These are phyloP conservation scores for Saccharomyces kudriavzevii DNA, from an alignment of 805 yeast species.

Conservation along the genomic window DNA sequence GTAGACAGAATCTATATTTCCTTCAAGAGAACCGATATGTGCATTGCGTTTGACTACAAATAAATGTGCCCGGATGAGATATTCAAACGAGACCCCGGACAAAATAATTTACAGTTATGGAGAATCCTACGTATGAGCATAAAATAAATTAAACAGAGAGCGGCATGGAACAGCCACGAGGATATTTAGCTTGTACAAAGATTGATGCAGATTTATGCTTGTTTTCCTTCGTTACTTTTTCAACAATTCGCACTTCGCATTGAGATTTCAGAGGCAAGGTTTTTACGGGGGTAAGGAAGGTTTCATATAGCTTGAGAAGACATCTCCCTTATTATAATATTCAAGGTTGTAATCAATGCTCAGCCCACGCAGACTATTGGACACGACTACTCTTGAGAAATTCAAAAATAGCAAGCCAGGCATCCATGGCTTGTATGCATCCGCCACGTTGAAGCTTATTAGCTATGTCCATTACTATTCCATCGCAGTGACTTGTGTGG, in stretches of 20 bases:
- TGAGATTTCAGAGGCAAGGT: too few relatives aligned
- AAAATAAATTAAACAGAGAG: neutral
- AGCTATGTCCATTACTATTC: neutral
- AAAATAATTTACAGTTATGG: neutral
- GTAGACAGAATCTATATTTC: neutral
- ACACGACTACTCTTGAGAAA: neutral
- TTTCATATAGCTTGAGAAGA: neutral
- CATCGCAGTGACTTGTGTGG: neutral
- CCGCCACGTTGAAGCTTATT: neutral
- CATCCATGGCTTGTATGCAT: neutral
- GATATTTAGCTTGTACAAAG: neutral
- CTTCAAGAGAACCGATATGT: neutral
- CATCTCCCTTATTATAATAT: neutral
- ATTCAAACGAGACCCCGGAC: neutral
- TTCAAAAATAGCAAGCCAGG: neutral
- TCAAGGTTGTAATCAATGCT: neutral
- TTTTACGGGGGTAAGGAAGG: too few relatives aligned
- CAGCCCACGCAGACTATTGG: neutral
- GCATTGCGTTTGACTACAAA: neutral
- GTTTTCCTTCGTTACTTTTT: neutral
- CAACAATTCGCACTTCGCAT: too few relatives aligned
- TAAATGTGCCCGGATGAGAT: neutral
- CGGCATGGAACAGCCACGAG: neutral
- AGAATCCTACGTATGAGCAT: neutral
- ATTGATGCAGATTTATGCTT: neutral